Conservation (phyloP, 164 flowering plant genomes). For the Tetracentron sinense region DNA sequence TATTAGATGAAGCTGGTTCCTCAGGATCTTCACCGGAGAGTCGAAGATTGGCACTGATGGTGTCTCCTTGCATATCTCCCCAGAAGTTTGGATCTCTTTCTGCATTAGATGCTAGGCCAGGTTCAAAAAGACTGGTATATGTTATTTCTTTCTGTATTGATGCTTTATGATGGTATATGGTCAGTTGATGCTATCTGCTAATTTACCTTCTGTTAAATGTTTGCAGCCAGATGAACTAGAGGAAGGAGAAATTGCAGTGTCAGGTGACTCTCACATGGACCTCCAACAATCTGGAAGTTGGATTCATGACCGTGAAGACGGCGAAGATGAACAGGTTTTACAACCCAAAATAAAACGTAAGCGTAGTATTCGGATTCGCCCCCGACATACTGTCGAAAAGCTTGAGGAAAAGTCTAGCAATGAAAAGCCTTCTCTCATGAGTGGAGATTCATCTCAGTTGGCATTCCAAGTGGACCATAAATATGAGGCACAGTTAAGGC, state of each 20-base stretch:
- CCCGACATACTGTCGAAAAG: conserved; percentile 59
- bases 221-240: conserved; percentile 85
- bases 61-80: conserved; percentile 62
- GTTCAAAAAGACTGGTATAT: conserved; percentile 72
- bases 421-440: conserved; percentile 42
- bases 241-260: conserved; percentile 94
- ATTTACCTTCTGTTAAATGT: conserved; percentile 8
- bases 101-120: conserved; percentile 86
- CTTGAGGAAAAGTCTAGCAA: conserved; percentile 52
- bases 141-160: conserved; percentile 1
- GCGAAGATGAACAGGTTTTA: conserved; percentile 93
- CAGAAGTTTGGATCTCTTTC: conserved; percentile 94
- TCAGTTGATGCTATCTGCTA: conserved; percentile 5
- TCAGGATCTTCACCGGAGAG: conserved; percentile 83
- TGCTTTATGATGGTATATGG: conserved; percentile 3
- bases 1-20: conserved; percentile 72
- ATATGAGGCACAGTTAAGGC: conserved; percentile 43
- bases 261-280: conserved; percentile 86
- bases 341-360: conserved; percentile 94
- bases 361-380: conserved; percentile 79
- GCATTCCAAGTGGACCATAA: conserved; percentile 48
- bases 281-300: conserved; percentile 94
- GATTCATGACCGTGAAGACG: conserved; percentile 92
- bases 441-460: conserved; percentile 53
- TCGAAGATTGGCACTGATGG: conserved; percentile 45